Evolutionary conservation across 495 filamentous ascomycete species (phyloP), one percentile per base, ranked within the genome.

Genomic region (Alectoria sarmentosa): DNA sequence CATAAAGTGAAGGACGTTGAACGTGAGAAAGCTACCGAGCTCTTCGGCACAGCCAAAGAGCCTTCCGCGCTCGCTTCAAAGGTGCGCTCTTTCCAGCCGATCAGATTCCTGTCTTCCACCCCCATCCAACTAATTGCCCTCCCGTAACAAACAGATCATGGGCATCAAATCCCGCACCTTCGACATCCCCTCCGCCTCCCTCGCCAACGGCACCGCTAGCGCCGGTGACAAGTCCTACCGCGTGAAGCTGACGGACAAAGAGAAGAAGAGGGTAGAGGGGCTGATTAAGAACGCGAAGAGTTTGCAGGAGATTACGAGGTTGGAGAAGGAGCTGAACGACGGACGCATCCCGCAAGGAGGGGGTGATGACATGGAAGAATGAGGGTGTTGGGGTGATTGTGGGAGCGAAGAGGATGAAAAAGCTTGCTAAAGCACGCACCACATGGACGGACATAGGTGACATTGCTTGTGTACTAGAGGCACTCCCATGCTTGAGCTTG

Each of bases 311-410:
- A 91, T 96, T 69, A 84, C 88, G 28, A 76, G 85, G 61, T 70
- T 96, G 71, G 91, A 96, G 80, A 89, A 88, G 77, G 90, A 90
- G 73, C 76, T 97, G 61, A 87, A 88, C 64, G 92, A 98, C 76
- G 94, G 94, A 5, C 76, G 88, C 73, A 81, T 97, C 73, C 90
- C 91, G 21, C 79, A 81, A 32, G 90, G 80, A 67, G 81, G 71
- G 39, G 84, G 84, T 77, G 86, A 87, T 71, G 83, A 84, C 62
- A 69, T 69, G 69, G 67, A 66, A 32, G 67, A 69, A 34, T 67
- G 30, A 55, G 52, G 5, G 52, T 34, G 52, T 15, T 17, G 3
- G 49, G 14, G 13, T 54, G 49, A 19, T 32, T 23, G 52, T 11
- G 14, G 37, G 55, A 34, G 9, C n/a, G 7, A 56, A 21, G 58